A percentile compares a stretch with the other conserved stretches of the same genome.
phyloP scores from a whole-genome alignment of 495 filamentous ascomycete species.

The Talaromyces borbonicus region DNA sequence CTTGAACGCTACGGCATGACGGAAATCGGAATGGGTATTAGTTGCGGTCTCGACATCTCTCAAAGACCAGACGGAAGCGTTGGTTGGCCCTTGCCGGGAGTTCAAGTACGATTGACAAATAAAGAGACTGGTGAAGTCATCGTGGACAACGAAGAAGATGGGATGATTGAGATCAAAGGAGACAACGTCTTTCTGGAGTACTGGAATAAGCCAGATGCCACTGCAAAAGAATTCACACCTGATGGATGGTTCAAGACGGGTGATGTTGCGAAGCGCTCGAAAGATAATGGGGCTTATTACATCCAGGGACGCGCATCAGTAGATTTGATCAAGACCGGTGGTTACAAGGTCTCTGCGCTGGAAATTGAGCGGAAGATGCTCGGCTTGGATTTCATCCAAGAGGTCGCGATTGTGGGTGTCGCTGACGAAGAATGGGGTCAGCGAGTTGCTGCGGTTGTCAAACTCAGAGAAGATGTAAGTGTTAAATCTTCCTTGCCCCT shows the following conservation, averaged over 20 bases:
- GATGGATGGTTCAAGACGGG: conserved; percentile 43
- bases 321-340: conserved; percentile 38
- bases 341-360: conserved; percentile 37
- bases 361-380: conserved; percentile 38
- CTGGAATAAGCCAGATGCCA: conserved; percentile 34
- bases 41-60: conserved; percentile 28
- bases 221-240: conserved; percentile 29
- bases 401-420: conserved; percentile 35
- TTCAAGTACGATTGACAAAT: conserved; percentile 31
- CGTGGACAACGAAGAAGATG: conserved; percentile 26
- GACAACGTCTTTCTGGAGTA: conserved; percentile 37
- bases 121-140: conserved; percentile 29
- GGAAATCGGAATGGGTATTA: conserved; percentile 37
- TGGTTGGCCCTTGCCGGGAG: conserved; percentile 36
- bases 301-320: conserved; percentile 38
- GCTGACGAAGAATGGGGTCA: conserved; percentile 37
- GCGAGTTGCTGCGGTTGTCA: conserved; percentile 33
- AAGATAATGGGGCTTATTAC: conserved; percentile 30
- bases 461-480: conserved; percentile 31
- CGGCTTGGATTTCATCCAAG: conserved; percentile 24
- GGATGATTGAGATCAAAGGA: conserved; percentile 38
- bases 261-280: conserved; percentile 28
- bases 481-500: background rate
- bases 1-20: conserved; percentile 41
- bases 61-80: conserved; percentile 35